A percentile compares a stretch with the other conserved stretches of the same genome.
phyloP scores from a whole-genome alignment of 2,329 filamentous ascomycete species.

The Trichoderma endophyticum region DNA sequence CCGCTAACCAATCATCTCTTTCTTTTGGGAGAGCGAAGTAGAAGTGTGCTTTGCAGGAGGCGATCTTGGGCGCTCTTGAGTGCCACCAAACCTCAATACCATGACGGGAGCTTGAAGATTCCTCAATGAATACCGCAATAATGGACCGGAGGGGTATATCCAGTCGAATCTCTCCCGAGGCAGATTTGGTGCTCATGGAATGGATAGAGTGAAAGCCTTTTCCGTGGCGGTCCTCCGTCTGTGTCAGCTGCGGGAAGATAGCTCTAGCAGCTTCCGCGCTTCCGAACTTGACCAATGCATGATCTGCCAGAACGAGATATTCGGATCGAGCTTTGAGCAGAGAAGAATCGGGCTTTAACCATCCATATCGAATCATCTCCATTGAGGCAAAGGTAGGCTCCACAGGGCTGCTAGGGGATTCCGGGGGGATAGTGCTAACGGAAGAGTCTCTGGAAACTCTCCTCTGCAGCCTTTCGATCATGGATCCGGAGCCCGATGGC shows the following conservation, averaged over 20 bases:
- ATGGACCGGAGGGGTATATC: slow-evolving; percentile 50
- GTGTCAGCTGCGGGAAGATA: slow-evolving; percentile 46
- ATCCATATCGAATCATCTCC: slow-evolving; percentile 44
- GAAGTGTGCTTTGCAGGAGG: slow-evolving; percentile 47
- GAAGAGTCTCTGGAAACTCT: slow-evolving; percentile 39
- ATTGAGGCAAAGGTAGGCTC: slow-evolving; percentile 36
- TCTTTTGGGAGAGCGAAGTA: slow-evolving; percentile 49
- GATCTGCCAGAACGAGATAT: slow-evolving; percentile 51
- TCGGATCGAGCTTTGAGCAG: slow-evolving; percentile 48
- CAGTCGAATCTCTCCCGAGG: slow-evolving; percentile 39
- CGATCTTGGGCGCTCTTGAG: slow-evolving; percentile 40
- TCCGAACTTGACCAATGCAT: slow-evolving; percentile 50
- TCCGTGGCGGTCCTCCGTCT: slow-evolving; percentile 24
- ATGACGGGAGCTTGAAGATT: slow-evolving; percentile 47
- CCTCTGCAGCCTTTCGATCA: slow-evolving; percentile 42
- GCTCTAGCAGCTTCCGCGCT: slow-evolving; percentile 45
- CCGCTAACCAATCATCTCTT: slow-evolving; percentile 48
- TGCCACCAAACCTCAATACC: slow-evolving; percentile 58
- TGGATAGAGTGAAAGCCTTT: slow-evolving; percentile 26
- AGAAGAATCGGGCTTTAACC: slow-evolving; percentile 49
- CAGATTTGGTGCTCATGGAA: slow-evolving; percentile 28
- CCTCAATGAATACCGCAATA: slow-evolving; percentile 51
- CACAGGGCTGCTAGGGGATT: slow-evolving; percentile 28
- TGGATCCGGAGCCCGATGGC: slow-evolving; percentile 38
- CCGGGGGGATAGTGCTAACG: slow-evolving; percentile 30